Base-by-base conservation (phyloP, 2,329 filamentous ascomycete species). In the Verticillium alfalfae region DNA sequence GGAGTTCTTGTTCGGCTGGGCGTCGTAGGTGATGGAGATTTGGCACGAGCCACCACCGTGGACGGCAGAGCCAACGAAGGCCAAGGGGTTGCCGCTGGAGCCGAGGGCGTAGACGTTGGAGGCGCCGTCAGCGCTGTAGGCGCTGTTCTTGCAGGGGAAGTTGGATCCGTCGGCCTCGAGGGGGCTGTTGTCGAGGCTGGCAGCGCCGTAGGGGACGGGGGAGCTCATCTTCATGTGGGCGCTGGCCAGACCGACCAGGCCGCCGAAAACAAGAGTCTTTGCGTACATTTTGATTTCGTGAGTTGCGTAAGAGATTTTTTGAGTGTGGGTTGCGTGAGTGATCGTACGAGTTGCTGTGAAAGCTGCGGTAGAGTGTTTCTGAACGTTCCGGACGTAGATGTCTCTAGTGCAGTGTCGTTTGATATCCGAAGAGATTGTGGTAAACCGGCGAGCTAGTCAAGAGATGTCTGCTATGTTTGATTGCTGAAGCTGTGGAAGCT, bases 21-120 rank as follows among this genome's bases (percentile, higher is more conserved):
- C 78, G 67, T 97, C 94, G 18, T 90, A 92, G 0, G 93, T 95
- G 68, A 99, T 79, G 9, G 89, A 90, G 62, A 98, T 78, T 70
- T 99, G 95, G 78, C 95, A 98, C 0, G 92, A 96, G 0, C 95
- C 95, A 60, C 95, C 95, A 18, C 93, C 93, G 68, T 99, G 95
- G 0, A 88, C 86, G 2, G 93, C 93, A 57, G 81, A 78, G 39
- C 93, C 93, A 0, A 77, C 77, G 74, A 97, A 91, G 0, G 76
- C 73, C 1, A 97, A n/a, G n/a, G n/a, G n/a, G 68, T 90, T 85
- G 0, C 67, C 63, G 0, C 73, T 66, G 6, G 84, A 82, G 4
- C 92, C 92, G 15, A 89, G 81, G 0, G 81, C 77, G 74, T 90
- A 91, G 1, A 78, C 71, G 67, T 91, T 92, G 69, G 75, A 76